A percentile compares a stretch with the other conserved stretches of the same genome.
Evolutionary conservation across 192 early-diverging fungal species (phyloP).

Genomic region (Coemansia sp.): DNA sequence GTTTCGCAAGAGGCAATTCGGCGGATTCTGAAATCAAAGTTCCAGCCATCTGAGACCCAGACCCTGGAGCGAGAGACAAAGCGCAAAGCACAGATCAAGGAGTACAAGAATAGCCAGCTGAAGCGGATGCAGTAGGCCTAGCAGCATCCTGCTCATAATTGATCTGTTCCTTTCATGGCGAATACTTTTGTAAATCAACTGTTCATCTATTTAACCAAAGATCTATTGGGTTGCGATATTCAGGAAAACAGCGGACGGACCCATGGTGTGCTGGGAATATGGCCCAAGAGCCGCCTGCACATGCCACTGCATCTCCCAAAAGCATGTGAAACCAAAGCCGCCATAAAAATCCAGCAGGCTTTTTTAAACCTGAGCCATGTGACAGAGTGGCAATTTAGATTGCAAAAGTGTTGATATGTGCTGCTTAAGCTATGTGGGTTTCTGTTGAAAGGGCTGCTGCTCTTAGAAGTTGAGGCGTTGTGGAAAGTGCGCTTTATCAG

Average conservation of each 20-base stretch:
- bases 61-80: slow-evolving; percentile 45
- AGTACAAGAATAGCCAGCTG: slow-evolving; percentile 17
- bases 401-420: not conserved
- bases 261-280: not conserved
- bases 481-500: too few species aligned
- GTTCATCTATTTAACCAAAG: not conserved
- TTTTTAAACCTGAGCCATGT: not conserved
- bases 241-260: not conserved
- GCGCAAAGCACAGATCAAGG: slow-evolving; percentile 39
- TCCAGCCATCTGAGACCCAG: slow-evolving; percentile 24
- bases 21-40: slow-evolving; percentile 59
- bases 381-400: not conserved
- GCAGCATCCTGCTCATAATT: not conserved
- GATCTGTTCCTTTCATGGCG: not conserved
- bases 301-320: not conserved
- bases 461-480: not conserved
- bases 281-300: not conserved
- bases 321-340: not conserved
- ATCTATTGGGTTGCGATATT: not conserved
- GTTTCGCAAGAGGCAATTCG: slow-evolving; percentile 55
- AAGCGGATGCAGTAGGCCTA: not conserved
- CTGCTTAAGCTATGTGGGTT: not conserved
- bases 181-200: not conserved
- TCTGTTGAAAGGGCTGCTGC: slow-evolving; percentile 5
- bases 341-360: not conserved